These are phyloP conservation scores for Solanum verrucosum DNA, from an alignment of 257 asterid species.

Conservation along the genomic window DNA sequence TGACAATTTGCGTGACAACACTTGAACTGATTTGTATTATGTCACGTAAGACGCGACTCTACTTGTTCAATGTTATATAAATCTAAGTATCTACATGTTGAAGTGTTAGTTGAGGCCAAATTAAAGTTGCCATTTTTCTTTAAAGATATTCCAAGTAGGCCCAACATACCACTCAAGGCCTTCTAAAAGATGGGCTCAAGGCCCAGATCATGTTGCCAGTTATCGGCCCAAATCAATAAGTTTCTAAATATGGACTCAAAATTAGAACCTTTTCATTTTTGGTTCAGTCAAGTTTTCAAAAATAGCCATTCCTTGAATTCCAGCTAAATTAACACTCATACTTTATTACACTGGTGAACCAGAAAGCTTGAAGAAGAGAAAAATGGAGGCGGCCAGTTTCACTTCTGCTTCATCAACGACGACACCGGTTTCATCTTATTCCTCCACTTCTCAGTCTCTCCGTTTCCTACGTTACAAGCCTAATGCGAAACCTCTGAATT, in stretches of 20 bases:
- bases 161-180: not conserved
- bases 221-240: not conserved
- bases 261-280: not conserved
- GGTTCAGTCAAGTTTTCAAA: not conserved
- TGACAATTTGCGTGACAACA: not conserved
- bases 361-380: slow-evolving; percentile 11
- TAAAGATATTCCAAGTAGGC: not conserved
- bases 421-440: slow-evolving; percentile 19
- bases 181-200: not conserved
- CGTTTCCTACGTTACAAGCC: slow-evolving; percentile 20
- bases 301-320: not conserved
- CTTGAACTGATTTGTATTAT: not conserved
- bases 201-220: not conserved
- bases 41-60: rapidly evolving
- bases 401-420: not conserved
- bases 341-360: not conserved
- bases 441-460: slow-evolving; percentile 14
- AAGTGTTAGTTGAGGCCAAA: not conserved
- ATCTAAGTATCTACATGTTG: not conserved
- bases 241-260: not conserved
- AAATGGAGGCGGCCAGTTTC: slow-evolving; percentile 45
- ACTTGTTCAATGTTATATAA: no score
- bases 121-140: not conserved
- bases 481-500: slow-evolving; percentile 16
- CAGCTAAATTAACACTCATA: not conserved